Base-by-base conservation (phyloP, 805 yeast species). In the Tetrapisispora phaffii region DNA sequence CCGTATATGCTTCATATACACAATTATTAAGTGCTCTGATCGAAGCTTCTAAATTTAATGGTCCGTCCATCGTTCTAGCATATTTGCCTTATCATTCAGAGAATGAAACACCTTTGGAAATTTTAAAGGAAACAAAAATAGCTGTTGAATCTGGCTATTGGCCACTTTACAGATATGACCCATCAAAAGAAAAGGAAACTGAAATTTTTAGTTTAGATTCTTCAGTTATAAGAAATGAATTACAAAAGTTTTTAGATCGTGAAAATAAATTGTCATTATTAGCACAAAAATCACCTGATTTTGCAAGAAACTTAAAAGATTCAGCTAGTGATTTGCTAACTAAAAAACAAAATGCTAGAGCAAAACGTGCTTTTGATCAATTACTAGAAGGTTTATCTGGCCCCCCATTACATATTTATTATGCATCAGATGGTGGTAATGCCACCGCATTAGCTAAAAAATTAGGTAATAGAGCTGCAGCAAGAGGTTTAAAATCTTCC, bases 71-170 rank as follows among this genome's bases (percentile, higher is more conserved):
- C 45, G 85, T 90, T 32, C 74, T 90, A 54, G 97, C 96, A 3
- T 88, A 89, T 63, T 71, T 89, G 55, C 97, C 97, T 35, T 80
- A 82, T 63, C 59, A 69, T 39, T 63, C 71, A 19, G 90, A 84
- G 58, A 71, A 69, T 45, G 82, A 81, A 50, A 70, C 79, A 49
- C 82, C 94, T 34, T 69, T 90, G 53, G 75, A 79, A 22, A 78
- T 89, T 38, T 72, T 90, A 56, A 81, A 84, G 62, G 93, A 85
- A 62, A 89, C 97, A 29, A 90, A 90, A 65, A 70, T 68, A 50
- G 90, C 96, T 20, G 95, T 90, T 39, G 96, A 86, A 57, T 71
- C 88, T 29, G 97, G 97, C n/a, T 82, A 83, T 69, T 88, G 97
- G 95, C 97, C 97, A 40, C 73, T 90, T 50, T 90, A 89, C 69